Percentiles rank a stretch among this genome's conserved stretches.
These are phyloP conservation scores for Juncus inflexus DNA, from an alignment of 176 grass and related monocot species.

Conservation along the genomic window DNA sequence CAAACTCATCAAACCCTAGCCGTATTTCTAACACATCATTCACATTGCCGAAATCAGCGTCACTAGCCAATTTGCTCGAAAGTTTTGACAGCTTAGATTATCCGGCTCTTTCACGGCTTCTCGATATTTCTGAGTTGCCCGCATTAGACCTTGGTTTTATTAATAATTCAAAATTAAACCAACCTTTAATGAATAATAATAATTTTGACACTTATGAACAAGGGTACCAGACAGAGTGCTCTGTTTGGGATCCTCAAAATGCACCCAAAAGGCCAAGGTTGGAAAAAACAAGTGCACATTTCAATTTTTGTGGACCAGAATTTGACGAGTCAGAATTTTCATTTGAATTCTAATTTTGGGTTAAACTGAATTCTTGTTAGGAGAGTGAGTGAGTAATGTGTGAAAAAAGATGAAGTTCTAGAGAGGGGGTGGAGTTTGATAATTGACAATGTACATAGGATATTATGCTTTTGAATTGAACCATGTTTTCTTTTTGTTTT, in stretches of 20 bases:
- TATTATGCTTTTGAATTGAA: constrained; percentile 22
- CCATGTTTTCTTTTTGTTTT: constrained; percentile 13
- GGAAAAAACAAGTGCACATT: constrained; percentile 15
- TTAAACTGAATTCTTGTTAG: constrained; percentile 21
- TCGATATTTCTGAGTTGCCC: constrained; percentile 15
- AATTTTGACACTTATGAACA: constrained; percentile 17
- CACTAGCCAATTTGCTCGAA: constrained; percentile 21
- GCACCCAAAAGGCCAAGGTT: constrained; percentile 15
- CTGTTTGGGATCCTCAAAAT: constrained; percentile 15
- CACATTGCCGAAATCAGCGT: constrained; percentile 23
- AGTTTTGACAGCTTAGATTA: constrained; percentile 25
- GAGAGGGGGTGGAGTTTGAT: not conserved
- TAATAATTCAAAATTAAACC: constrained; percentile 22
- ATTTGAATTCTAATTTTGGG: constrained; percentile 17
- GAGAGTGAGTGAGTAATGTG: constrained; percentile 6
- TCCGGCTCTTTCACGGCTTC: constrained; percentile 17
- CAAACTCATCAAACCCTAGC: not conserved
- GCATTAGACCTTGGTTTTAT: constrained; percentile 11
- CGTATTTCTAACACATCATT: constrained; percentile 6
- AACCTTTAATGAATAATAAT: constrained; percentile 9
- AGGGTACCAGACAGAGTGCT: constrained; percentile 17
- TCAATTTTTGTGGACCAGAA: constrained; percentile 8
- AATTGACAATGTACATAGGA: constrained; percentile 26
- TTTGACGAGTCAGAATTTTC: constrained; percentile 20
- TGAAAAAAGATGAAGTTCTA: not conserved